Base-by-base conservation (phyloP, 495 filamentous ascomycete genomes). In the Hapsidospora chrysogenum region DNA sequence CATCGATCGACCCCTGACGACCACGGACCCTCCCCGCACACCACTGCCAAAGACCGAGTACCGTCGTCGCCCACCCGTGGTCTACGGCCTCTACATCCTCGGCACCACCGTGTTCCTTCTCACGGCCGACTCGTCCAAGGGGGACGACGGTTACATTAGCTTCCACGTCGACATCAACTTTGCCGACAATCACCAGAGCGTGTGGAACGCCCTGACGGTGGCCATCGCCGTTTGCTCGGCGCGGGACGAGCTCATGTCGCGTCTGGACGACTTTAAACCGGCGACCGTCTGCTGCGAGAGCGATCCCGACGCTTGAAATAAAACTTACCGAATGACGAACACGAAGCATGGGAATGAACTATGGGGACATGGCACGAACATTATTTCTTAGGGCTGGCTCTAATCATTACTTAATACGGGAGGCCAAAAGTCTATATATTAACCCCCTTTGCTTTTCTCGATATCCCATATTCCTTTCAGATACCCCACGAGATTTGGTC, bases 161-260 rank as follows among this genome's bases (percentile, higher is more conserved):
- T 27, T 25, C 18, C 37, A 33, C 2, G 13, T 39, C 13, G 20
- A 33, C n/a, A 8, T 32, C 2, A 9, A 18, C 29, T 39, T 39
- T 10, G 10, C 17, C 10, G 20, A 25, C 29, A 31, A 26, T 7
- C 14, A 31, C 21, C 37, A 32, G 21, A 23, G 30, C 30, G 30
- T 39, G 20, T 39, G 37, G 37, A 39, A 39, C 16, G 37, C 37
- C 15, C 16, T 39, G 20, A 39, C 37, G 22, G 22, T 31, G 9
- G 37, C 29, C n/a, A 33, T 33, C 17, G 29, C 28, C 19, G 29
- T 26, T 10, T 39, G 37, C 21, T 17, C 33, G n/a, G 37, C 37
- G 14, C 10, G 37, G 13, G 37, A 39, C 29, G 37, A 39, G 9
- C 25, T 39, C 29, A 33, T 39, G 18, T 15, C 17, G 21, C 20